Conservation (phyloP, 805 yeast genomes). For the Candida argentea region DNA sequence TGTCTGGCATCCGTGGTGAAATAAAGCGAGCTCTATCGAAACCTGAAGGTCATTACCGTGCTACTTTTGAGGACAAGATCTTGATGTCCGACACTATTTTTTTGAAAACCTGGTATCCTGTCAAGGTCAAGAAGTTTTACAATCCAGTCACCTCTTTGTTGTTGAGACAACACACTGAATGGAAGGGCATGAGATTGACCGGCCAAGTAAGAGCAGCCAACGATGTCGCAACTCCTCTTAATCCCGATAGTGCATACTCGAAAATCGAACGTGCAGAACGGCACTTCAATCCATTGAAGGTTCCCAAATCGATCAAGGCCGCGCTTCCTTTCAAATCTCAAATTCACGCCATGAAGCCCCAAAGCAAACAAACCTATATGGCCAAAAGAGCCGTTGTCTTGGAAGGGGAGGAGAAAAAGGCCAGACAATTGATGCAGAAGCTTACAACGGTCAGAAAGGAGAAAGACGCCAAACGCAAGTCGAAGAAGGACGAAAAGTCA, state of each 20-base stretch:
- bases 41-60: constrained; percentile 94
- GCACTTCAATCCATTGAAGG: constrained; percentile 77
- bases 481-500: constrained; percentile 67
- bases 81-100: constrained; percentile 84
- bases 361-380: constrained; percentile 70
- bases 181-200: constrained; percentile 95
- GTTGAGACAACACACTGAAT: constrained; percentile 63
- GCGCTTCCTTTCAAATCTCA: constrained; percentile 89
- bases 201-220: constrained; percentile 83
- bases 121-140: constrained; percentile 79
- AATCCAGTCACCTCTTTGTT: constrained; percentile 93
- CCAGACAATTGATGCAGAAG: constrained; percentile 80
- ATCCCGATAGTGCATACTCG: constrained; percentile 39
- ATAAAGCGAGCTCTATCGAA: constrained; percentile 88
- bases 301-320: constrained; percentile 69
- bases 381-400: constrained; percentile 87
- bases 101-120: constrained; percentile 95
- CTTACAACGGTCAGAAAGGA: constrained; percentile 77
- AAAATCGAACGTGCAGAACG: constrained; percentile 81
- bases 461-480: constrained; percentile 67
- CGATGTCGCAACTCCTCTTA: constrained; percentile 52
- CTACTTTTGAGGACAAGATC: constrained; percentile 93
- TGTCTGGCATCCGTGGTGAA: constrained; percentile 95
- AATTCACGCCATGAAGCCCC: constrained; percentile 80
- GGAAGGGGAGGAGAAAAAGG: constrained; percentile 88